Evolutionary conservation across 2,329 filamentous ascomycete species (phyloP), one percentile per base, ranked within the genome.

Genomic region (Trichoderma sp.): DNA sequence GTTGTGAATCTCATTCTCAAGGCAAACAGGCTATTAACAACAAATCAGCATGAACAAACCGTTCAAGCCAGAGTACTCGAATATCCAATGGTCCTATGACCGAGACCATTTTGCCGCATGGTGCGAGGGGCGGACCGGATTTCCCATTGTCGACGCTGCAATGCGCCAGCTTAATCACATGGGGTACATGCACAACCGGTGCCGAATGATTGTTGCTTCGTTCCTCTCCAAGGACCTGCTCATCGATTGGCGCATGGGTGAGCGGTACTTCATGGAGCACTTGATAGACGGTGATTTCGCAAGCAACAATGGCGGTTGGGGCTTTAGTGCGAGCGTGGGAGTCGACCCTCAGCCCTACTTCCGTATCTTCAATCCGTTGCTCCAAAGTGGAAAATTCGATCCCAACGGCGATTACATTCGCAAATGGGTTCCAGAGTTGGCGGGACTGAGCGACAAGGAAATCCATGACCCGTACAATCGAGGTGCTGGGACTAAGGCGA

Each of bases 321-420:
- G 78, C 0, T 80, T 80, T 67, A 77, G 82, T 26, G 87, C 89
- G 5, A 86, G 83, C 19, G 88, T 88, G 0, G 90, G 91, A 1
- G 90, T 93, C 7, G 92, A 96, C 75, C 90, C 92, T 1, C 91
- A 96, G 76, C 92, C 93, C 0, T 97, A 96, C 74, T 97, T 97
- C 68, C 84, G 92, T 7, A 90, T 97, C 59, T 97, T 97, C 78
- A 97, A 96, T 71, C 93, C 93, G 0, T 74, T 92, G 51, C 78
- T 91, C 19, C 93, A 97, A 79, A 92, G 90, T 70, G 91, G 95
- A 81, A 93, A 90, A 76, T 96, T 96, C 71, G 93, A 97, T 73
- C 80, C 84, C 0, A 81, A 89, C 0, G 93, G 92, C 0, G 85
- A 87, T 17, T 97, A 94, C 74, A 96, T 97, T 64, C 83, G 90